Percentiles rank a stretch among this genome's conserved stretches.
Evolutionary conservation across 768 basidiomycete genomes (phyloP).

Genomic region (Psilocybe cubensis): DNA sequence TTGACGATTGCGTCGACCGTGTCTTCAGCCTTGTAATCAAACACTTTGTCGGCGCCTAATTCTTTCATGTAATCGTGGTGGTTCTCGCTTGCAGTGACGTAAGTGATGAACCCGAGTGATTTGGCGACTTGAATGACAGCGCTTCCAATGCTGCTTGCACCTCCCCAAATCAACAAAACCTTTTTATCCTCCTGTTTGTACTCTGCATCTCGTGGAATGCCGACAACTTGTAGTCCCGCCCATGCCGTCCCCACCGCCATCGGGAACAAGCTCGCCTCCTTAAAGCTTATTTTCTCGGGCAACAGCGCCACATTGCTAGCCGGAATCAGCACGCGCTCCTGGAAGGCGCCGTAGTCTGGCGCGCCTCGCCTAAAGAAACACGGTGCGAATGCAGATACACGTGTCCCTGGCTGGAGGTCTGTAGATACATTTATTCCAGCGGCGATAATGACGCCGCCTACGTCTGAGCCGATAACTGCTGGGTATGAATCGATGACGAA

Average conservation of each 20-base stretch:
- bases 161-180: not conserved
- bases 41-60: not conserved
- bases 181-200: not conserved
- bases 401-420: not conserved
- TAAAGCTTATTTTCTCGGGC: not conserved
- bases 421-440: not conserved
- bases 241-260: not conserved
- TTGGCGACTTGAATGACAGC: not conserved
- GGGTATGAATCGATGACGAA: not conserved
- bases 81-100: not conserved
- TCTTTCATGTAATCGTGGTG: not conserved
- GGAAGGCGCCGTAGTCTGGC: not conserved
- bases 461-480: not conserved
- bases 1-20: not conserved
- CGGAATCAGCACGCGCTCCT: not conserved
- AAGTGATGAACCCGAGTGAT: not conserved
- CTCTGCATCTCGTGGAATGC: not conserved
- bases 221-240: not conserved
- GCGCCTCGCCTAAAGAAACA: not conserved
- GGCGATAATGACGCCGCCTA: not conserved
- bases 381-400: not conserved
- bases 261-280: not conserved
- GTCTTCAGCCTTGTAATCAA: not conserved
- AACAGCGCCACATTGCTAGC: not conserved
- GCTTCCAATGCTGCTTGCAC: not conserved